Conservation (phyloP, 2,329 filamentous ascomycete species). For the Clathrospora elynae region DNA sequence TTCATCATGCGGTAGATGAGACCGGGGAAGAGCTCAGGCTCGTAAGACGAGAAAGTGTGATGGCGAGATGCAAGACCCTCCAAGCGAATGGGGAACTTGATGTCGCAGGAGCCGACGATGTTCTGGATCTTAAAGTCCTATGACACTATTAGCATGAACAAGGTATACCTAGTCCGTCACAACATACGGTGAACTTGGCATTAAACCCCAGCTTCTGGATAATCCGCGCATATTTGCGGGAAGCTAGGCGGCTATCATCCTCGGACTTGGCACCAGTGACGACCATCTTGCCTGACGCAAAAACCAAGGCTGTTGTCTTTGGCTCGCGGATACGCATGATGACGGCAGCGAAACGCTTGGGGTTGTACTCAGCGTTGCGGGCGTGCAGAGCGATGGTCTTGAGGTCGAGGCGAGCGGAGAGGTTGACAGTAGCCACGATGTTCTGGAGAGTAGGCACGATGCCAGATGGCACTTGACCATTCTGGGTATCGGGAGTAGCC, state of each 20-base stretch:
- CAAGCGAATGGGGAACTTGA: constrained; percentile 98
- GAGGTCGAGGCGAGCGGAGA: constrained; percentile 97
- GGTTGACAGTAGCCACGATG: constrained; percentile 98
- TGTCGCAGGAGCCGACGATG: constrained; percentile 97
- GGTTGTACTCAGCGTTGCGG: constrained; percentile 97
- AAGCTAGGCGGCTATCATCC: constrained; percentile 95
- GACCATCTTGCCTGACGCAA: constrained; percentile 99
- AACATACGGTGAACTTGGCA: constrained; percentile 80
- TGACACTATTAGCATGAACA: constrained; percentile 21
- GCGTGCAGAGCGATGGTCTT: constrained; percentile 99
- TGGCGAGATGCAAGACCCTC: constrained; percentile 95
- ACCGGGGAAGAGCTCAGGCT: constrained; percentile 97
- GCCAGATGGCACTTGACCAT: constrained; percentile 62
- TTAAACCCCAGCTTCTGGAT: constrained; percentile 99
- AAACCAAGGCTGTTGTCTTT: constrained; percentile 97
- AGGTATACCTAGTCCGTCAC: constrained; percentile 18
- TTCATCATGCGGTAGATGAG: constrained; percentile 99
- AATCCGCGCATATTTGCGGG: constrained; percentile 96
- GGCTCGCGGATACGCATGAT: constrained; percentile 99
- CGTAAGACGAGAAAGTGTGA: constrained; percentile 95
- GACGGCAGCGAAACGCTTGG: constrained; percentile 98
- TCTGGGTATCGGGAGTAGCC: constrained; percentile 80
- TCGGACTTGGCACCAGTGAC: constrained; percentile 98
- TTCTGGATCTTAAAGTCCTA: constrained; percentile 94
- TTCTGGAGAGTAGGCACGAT: constrained; percentile 70